These are phyloP conservation scores for Margaritispora aquatica DNA, from an alignment of 495 filamentous ascomycete genomes.

Conservation along the genomic window DNA sequence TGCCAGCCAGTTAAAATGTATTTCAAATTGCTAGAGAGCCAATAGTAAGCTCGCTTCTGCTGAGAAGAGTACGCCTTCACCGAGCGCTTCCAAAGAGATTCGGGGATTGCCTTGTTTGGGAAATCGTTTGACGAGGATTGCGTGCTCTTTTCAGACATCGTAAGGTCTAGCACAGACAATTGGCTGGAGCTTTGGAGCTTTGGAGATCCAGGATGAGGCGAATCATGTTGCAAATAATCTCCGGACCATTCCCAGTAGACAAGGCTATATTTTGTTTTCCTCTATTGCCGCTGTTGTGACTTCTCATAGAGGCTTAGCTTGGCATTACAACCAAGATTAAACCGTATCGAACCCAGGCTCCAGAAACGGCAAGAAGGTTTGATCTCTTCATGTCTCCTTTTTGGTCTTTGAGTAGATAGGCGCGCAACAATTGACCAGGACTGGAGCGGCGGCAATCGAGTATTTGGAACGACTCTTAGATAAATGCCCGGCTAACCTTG, in stretches of 20 bases:
- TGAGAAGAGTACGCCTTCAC: background rate
- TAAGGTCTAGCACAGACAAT: background rate
- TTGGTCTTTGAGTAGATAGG: background rate
- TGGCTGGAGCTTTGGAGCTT: no score
- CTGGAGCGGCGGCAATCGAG: background rate
- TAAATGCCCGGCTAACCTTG: background rate
- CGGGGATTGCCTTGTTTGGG: background rate
- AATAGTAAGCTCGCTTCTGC: background rate
- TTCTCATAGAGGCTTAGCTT: background rate
- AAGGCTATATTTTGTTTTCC: background rate
- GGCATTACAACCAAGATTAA: background rate
- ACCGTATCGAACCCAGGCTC: background rate
- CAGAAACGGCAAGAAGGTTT: background rate
- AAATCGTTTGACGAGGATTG: background rate
- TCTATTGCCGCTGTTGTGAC: conserved; percentile 2
- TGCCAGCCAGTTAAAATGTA: background rate
- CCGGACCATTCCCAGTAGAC: conserved; percentile 3
- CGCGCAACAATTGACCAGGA: background rate
- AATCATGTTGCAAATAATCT: conserved; percentile 11
- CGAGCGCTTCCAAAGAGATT: background rate
- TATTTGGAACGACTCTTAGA: background rate
- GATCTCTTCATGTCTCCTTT: no score
- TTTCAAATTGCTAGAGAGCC: background rate
- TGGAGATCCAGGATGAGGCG: conserved; percentile 2
- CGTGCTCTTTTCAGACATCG: background rate